Conservation (phyloP, 352 stramenopile genomes). For the Lagenidium sp. region DNA sequence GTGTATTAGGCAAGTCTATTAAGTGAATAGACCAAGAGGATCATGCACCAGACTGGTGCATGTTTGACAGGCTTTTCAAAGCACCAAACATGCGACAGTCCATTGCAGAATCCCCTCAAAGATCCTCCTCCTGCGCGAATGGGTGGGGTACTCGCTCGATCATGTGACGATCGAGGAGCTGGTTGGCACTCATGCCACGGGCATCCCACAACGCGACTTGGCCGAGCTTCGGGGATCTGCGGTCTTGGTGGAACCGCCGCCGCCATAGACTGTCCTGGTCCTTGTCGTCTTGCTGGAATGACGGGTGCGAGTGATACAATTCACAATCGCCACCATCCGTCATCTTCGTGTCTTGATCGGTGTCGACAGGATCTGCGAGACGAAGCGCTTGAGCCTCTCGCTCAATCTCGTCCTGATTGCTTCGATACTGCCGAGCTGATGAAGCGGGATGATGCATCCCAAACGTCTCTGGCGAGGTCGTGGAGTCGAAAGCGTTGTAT, state of each 20-base stretch:
- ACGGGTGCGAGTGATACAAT: background rate
- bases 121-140: no score
- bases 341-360: slow-evolving; percentile 5
- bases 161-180: no score
- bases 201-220: slow-evolving; percentile 13
- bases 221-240: slow-evolving; percentile 13
- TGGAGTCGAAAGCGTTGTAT: slow-evolving; percentile 20
- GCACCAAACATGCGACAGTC: no score
- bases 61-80: no score
- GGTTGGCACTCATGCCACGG: background rate
- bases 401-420: slow-evolving; percentile 9
- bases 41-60: no score
- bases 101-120: no score
- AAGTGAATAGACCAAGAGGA: no score
- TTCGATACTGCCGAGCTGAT: no score
- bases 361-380: no score
- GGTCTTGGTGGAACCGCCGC: slow-evolving; percentile 9
- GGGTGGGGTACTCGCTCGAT: no score
- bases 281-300: background rate
- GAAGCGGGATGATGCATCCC: background rate
- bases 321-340: slow-evolving; percentile 2
- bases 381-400: no score
- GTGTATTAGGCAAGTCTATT: no score
- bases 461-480: slow-evolving; percentile 15
- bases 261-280: slow-evolving; percentile 10